Evolutionary conservation across 768 basidiomycete species (phyloP), one percentile per base, ranked within the genome.

Genomic region (Rhodotorula kratochvilovae): DNA sequence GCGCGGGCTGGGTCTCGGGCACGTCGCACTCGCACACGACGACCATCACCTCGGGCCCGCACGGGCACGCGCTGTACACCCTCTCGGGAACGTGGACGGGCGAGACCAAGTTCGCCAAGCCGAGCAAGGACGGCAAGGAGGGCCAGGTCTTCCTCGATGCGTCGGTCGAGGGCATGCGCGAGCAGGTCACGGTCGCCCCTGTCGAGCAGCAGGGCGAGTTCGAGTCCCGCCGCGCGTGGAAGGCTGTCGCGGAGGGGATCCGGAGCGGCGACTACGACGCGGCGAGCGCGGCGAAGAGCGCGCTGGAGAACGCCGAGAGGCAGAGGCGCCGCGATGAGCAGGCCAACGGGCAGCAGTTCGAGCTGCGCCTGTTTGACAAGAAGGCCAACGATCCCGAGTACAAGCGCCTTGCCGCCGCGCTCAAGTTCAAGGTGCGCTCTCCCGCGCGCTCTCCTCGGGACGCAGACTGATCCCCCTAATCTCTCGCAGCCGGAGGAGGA

Each of bases 241-340:
- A 82, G 72, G 83, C 85, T 58, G 95, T 97, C 33, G 88, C 93
- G 31, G 90, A 89, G 79, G 95, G 95, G 23, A 98, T 98, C 70
- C 82, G 89, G 66, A 89, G 88, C 68, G 72, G 91, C 23, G 91
- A 97, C 78, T 98, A 92, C 79, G 95, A 99, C 62, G 81, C 84
- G n/a, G 95, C 95, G 7, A 89, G 89, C 70, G 83, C 81, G 75
- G 95, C 93, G 79, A 97, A 99, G 87, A 85, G 84, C 58, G 85
- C 87, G 81, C 92, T 98, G 58, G 95, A 98, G 89, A 95, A 95
- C 73, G 90, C 93, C 46, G 92, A 96, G 82, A 84, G 95, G 67
- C 91, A 95, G 81, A 84, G 86, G 81, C 84, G 95, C 70, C 88
- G 87, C 76, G 90, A 92, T 70, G 95, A 98, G 80, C 58, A 33